These are phyloP conservation scores for Fusarium drepaniforme DNA, from an alignment of 2,329 filamentous ascomycete genomes.

Conservation along the genomic window DNA sequence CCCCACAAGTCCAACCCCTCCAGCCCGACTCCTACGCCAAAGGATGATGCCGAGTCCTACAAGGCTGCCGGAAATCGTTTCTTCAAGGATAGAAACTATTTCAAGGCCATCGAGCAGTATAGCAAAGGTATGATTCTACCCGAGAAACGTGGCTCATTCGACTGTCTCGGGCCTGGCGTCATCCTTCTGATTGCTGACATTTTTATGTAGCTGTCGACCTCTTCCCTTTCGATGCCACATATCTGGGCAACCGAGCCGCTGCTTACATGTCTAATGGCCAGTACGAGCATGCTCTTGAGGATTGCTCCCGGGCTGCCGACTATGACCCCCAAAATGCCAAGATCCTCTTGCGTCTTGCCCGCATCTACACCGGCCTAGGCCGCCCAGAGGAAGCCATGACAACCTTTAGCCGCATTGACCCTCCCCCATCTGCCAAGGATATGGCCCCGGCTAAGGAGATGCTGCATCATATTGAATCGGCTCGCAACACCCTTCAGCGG, in stretches of 20 bases:
- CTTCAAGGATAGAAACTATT: constrained; percentile 95
- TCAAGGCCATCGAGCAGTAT: constrained; percentile 90
- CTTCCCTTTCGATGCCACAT: constrained; percentile 87
- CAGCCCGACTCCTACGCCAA: constrained; percentile 65
- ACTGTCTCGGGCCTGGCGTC: neutral
- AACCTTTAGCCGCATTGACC: constrained; percentile 84
- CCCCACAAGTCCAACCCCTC: constrained; percentile 76
- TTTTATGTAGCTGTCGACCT: constrained; percentile 80
- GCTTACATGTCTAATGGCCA: constrained; percentile 91
- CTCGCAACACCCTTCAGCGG: constrained; percentile 79
- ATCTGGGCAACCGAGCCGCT: constrained; percentile 93
- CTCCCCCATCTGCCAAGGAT: constrained; percentile 86
- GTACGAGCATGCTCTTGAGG: constrained; percentile 84
- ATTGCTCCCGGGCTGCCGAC: constrained; percentile 85
- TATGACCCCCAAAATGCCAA: constrained; percentile 90
- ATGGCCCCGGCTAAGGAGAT: constrained; percentile 86
- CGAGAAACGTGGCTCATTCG: neutral
- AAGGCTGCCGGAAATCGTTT: constrained; percentile 96
- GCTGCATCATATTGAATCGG: constrained; percentile 83
- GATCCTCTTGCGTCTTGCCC: constrained; percentile 86
- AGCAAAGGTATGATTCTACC: constrained; percentile 78
- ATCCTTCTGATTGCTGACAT: constrained; percentile 35
- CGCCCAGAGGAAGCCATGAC: constrained; percentile 88
- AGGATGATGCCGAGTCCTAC: constrained; percentile 88
- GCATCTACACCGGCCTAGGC: constrained; percentile 90